These are phyloP conservation scores for Lachnellula subtilissima DNA, from an alignment of 2,329 filamentous ascomycete genomes.

Conservation along the genomic window DNA sequence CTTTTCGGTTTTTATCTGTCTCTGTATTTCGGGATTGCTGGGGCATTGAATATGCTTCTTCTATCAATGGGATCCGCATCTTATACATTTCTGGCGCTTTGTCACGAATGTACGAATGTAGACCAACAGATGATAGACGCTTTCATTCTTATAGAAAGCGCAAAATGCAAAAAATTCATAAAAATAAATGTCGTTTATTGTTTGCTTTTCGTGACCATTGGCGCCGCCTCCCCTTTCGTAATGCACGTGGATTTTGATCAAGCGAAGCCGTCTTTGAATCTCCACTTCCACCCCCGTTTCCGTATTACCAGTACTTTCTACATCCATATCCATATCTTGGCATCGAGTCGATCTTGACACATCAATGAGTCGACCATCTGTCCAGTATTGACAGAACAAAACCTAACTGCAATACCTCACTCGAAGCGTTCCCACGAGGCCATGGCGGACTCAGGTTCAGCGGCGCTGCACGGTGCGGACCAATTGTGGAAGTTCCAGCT, in stretches of 20 bases:
- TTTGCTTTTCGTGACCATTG: not conserved
- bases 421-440: not conserved
- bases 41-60: slow-evolving; percentile 23
- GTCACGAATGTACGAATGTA: slow-evolving; percentile 17
- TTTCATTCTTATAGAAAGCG: slow-evolving; percentile 26
- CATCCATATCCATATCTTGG: too few relatives aligned
- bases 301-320: not conserved
- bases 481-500: slow-evolving; percentile 22
- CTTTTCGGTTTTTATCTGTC: slow-evolving; percentile 26
- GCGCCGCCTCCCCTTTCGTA: not conserved
- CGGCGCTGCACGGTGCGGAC: slow-evolving; percentile 8
- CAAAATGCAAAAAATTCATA: slow-evolving; percentile 20
- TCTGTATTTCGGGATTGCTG: slow-evolving; percentile 30
- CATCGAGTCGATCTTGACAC: not conserved
- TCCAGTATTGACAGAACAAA: not conserved
- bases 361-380: not conserved
- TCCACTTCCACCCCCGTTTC: not conserved
- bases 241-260: slow-evolving; percentile 1
- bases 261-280: not conserved
- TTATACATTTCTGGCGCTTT: slow-evolving; percentile 13
- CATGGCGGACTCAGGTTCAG: not conserved
- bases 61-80: slow-evolving; percentile 21
- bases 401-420: not conserved
- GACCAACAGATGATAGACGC: slow-evolving; percentile 19
- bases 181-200: not conserved